Evolutionary conservation across 495 filamentous ascomycete genomes (phyloP).

Genomic region (Lophiostoma macrostomum): DNA sequence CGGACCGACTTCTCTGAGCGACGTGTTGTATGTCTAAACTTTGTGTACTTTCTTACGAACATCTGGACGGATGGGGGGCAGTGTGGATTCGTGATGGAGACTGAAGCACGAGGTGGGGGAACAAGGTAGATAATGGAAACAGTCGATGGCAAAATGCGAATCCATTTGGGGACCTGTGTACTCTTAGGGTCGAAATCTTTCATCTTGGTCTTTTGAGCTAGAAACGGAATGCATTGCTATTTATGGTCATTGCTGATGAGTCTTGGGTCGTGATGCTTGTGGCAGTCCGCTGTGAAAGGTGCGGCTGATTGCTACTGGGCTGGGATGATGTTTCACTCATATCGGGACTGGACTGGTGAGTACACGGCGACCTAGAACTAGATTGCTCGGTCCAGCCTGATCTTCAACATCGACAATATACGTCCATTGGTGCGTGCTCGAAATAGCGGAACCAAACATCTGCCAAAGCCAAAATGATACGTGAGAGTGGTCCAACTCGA

Average conservation of each 20-base stretch:
- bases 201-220: constrained; percentile 3
- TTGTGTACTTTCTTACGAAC: constrained; percentile 25
- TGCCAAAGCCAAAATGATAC: too few species aligned
- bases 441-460: too few species aligned
- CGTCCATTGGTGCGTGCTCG: too few species aligned
- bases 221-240: constrained; percentile 12
- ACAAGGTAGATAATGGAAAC: constrained; percentile 25
- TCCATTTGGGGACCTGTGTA: constrained; percentile 22
- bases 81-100: too few species aligned
- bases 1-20: constrained; percentile 10
- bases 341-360: too few species aligned
- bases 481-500: too few species aligned
- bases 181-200: constrained; percentile 14
- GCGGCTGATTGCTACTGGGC: too few species aligned
- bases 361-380: too few species aligned
- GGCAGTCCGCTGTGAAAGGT: too few species aligned
- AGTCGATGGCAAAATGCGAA: constrained; percentile 15
- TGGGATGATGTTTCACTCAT: too few species aligned
- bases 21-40: constrained; percentile 31
- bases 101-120: background rate
- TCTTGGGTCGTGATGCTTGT: background rate
- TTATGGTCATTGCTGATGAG: background rate
- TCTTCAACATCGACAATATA: too few species aligned
- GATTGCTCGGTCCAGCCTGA: too few species aligned
- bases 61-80: background rate